Evolutionary conservation across 768 basidiomycete species (phyloP).

Genomic region (Auricularia auricula-judae): DNA sequence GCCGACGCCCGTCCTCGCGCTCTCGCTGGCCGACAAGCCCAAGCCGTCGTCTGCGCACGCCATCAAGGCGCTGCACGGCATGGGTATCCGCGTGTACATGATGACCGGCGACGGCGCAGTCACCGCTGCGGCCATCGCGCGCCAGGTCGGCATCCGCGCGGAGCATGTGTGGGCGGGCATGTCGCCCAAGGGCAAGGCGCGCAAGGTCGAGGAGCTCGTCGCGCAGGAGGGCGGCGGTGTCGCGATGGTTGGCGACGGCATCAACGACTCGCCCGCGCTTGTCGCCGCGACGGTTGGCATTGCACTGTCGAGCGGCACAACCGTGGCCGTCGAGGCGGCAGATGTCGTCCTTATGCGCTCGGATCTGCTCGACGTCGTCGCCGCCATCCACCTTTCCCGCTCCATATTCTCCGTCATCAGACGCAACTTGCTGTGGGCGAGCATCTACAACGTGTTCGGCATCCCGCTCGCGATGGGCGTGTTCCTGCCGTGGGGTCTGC

Average conservation of each 20-base stretch:
- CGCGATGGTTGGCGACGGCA: slow-evolving; percentile 98
- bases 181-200: slow-evolving; percentile 92
- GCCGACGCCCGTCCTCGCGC: slow-evolving; percentile 57
- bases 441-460: slow-evolving; percentile 83
- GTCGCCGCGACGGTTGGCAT: slow-evolving; percentile 95
- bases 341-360: slow-evolving; percentile 97
- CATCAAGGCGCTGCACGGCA: slow-evolving; percentile 63
- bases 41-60: slow-evolving; percentile 80
- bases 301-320: slow-evolving; percentile 91
- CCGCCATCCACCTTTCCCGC: slow-evolving; percentile 83
- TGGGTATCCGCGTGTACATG: slow-evolving; percentile 91
- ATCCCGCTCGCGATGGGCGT: slow-evolving; percentile 98
- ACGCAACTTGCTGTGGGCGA: slow-evolving; percentile 93
- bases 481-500: slow-evolving; percentile 82
- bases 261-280: slow-evolving; percentile 96
- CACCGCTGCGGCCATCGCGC: slow-evolving; percentile 83
- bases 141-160: slow-evolving; percentile 74
- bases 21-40: slow-evolving; percentile 80
- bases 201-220: slow-evolving; percentile 71
- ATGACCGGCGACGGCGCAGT: slow-evolving; percentile 86
- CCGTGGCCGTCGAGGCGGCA: slow-evolving; percentile 95
- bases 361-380: slow-evolving; percentile 94
- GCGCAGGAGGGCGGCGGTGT: slow-evolving; percentile 60
- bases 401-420: slow-evolving; percentile 83
- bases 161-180: slow-evolving; percentile 85